Evolutionary conservation across 495 filamentous ascomycete genomes (phyloP), one percentile per base, ranked within the genome.

Genomic region (Penicillium cosmopolitanum): DNA sequence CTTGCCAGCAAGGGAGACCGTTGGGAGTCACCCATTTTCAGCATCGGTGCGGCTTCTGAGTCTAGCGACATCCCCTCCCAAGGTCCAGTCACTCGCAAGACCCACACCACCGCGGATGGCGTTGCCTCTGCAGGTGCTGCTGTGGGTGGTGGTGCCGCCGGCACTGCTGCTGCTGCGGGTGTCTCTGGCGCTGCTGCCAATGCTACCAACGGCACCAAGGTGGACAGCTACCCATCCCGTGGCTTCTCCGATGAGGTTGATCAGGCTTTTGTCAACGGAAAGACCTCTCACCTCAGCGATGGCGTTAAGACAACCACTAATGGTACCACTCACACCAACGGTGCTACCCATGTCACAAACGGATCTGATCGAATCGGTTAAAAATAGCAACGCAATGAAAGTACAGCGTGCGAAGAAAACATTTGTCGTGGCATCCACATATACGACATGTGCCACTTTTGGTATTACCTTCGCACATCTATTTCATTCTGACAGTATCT

Each of bases 1-100:
- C 80, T 97, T 40, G 91, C 95, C 13, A 77, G 79, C 54, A 92
- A 92, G 82, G 95, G 96, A 51, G 89, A 97, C 64, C 88, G 87
- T 73, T 98, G 95, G 95, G 88, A 97, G 77, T 94, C 89, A 31
- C 92, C 96, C 33, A 86, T 98, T 66, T 98, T 98, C 81, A 87
- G 84, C 66, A 88, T 98, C 60, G 96, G 95, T 53, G 80, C 74
- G n/a, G 92, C 94, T 7, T 66, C 81, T 5, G 85, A 89, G 76
- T 89, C 90, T 13, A 78, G 74, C 35, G 82, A 89, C 66, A 84
- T 97, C 47, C 90, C 92, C 5, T 65, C 75, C 51, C 73, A 85
- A n/a, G 80, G 82, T 1, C 54, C 80, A 47, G 79, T 96, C 38
- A 83, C 79, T 35, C 88, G 91, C 63, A 96, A 96, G 80, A 62